phyloP scores from a whole-genome alignment of 2,329 filamentous ascomycete species.

The Pseudomassariella vexata region DNA sequence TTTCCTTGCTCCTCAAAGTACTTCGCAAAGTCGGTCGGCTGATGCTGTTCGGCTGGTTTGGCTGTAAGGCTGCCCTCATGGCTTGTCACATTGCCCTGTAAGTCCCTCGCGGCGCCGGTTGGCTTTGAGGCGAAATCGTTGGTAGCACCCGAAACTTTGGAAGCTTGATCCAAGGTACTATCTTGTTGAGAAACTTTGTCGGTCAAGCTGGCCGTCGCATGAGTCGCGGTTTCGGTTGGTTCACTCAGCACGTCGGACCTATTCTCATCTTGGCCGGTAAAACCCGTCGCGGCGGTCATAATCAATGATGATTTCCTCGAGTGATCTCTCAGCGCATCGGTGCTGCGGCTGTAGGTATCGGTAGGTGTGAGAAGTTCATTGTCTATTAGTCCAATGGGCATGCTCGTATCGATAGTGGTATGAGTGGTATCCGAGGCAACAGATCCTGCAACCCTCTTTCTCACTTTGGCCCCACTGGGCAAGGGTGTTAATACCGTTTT shows the following conservation, averaged over 20 bases:
- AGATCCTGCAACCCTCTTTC: conserved; percentile 9
- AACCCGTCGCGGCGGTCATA: conserved; percentile 4
- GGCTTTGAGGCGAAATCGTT: neutral
- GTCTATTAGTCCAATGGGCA: conserved; percentile 12
- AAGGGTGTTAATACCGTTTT: conserved; percentile 15
- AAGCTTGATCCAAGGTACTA: neutral
- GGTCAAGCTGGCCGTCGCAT: too few species aligned
- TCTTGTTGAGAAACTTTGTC: too few species aligned
- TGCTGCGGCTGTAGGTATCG: conserved; percentile 18
- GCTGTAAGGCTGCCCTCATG: too few species aligned
- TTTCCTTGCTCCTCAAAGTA: conserved; percentile 21
- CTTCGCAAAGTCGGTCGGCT: conserved; percentile 16
- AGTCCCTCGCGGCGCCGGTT: too few species aligned
- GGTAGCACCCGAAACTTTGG: neutral
- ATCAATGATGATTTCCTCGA: conserved; percentile 11
- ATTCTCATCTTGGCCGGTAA: too few species aligned
- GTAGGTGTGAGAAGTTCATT: conserved; percentile 17
- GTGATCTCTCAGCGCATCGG: conserved; percentile 8
- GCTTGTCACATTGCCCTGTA: too few species aligned
- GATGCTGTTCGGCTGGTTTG: conserved; percentile 2
- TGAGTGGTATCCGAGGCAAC: conserved; percentile 14
- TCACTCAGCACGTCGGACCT: too few species aligned
- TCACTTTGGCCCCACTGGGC: conserved; percentile 9
- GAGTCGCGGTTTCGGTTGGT: neutral
- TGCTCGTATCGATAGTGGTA: too few species aligned